phyloP scores from a whole-genome alignment of 2,329 filamentous ascomycete genomes.

The Xylaria sp. region DNA sequence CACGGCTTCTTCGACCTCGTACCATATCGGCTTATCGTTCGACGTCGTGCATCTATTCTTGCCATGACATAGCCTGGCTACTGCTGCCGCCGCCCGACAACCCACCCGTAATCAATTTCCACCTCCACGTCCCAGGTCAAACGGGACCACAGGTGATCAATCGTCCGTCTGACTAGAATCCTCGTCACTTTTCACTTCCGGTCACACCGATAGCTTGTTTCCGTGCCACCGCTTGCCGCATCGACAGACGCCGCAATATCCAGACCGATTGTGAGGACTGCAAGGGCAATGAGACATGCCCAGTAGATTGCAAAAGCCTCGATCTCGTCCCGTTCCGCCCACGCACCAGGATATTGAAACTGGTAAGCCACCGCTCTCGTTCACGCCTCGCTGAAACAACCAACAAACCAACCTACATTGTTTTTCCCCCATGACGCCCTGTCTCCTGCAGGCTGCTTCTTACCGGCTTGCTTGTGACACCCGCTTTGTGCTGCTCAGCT shows the following conservation, averaged over 20 bases:
- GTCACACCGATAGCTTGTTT: no score
- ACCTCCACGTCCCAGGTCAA: neutral
- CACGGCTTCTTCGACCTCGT: neutral
- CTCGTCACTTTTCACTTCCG: no score
- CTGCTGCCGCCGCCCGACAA: neutral
- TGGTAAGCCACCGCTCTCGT: slow-evolving; percentile 31
- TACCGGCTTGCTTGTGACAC: neutral
- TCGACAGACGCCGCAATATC: slow-evolving; percentile 3
- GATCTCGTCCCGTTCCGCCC: slow-evolving; percentile 16
- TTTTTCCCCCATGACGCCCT: slow-evolving; percentile 9
- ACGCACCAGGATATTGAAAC: slow-evolving; percentile 25
- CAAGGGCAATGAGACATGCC: slow-evolving; percentile 34
- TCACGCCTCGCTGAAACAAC: slow-evolving; percentile 1
- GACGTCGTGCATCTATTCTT: neutral
- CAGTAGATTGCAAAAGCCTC: slow-evolving; percentile 37
- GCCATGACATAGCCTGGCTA: neutral
- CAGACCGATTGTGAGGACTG: neutral
- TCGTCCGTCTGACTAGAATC: neutral
- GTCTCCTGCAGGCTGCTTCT: slow-evolving; percentile 16
- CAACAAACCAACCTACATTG: slow-evolving; percentile 12
- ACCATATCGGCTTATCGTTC: neutral
- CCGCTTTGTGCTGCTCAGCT: slow-evolving; percentile 8
- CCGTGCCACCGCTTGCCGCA: no score
- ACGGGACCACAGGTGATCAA: neutral
- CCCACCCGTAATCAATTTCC: neutral